Evolutionary conservation across 176 grass and related monocot genomes (phyloP).

Genomic region (Carex kokanica): DNA sequence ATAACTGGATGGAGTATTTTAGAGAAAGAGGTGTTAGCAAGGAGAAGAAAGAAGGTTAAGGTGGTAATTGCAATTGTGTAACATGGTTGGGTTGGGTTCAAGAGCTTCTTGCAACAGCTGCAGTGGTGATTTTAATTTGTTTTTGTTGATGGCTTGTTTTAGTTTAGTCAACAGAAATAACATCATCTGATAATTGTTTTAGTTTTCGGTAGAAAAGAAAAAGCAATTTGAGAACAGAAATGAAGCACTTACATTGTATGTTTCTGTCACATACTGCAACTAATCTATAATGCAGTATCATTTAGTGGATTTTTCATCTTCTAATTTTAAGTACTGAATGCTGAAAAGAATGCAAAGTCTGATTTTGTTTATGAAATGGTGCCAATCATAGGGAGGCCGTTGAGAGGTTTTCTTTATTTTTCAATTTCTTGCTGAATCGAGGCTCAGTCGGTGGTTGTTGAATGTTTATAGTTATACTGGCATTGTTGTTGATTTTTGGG

Average conservation of each 20-base stretch:
- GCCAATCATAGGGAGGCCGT: neutral
- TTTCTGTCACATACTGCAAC: neutral
- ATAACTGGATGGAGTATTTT: constrained; percentile 76
- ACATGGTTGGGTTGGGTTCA: neutral
- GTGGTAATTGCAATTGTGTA: neutral
- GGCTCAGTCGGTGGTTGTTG: neutral
- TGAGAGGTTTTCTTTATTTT: neutral
- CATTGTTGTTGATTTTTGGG: neutral
- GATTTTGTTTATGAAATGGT: neutral
- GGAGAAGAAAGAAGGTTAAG: constrained; percentile 44
- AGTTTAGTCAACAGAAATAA: constrained; percentile 9
- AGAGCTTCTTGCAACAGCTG: neutral
- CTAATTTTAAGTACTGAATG: neutral
- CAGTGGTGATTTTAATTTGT: constrained; percentile 2
- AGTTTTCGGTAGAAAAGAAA: constrained; percentile 12
- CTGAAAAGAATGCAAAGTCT: neutral
- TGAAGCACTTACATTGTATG: neutral
- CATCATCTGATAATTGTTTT: constrained; percentile 19
- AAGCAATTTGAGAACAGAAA: constrained; percentile 2
- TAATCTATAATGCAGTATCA: neutral
- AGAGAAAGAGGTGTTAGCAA: constrained; percentile 39
- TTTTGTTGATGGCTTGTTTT: neutral
- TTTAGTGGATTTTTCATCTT: neutral
- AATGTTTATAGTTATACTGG: neutral
- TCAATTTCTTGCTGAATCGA: neutral